phyloP scores from a whole-genome alignment of 106 monocot species.

The Apostasia shenzhenica region DNA sequence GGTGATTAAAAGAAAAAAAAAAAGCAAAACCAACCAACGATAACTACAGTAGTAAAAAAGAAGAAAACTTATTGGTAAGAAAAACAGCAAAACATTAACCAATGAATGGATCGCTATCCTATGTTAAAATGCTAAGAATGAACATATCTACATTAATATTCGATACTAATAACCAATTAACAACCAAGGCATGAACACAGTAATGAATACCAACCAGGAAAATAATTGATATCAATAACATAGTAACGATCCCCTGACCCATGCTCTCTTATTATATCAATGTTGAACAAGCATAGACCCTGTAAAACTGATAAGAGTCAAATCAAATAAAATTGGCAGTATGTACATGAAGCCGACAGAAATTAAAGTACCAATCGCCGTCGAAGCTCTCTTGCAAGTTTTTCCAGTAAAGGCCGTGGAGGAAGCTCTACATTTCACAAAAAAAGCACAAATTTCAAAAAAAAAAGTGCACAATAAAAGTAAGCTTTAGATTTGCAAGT shows the following conservation, averaged over 20 bases:
- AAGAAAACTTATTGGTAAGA: not conserved
- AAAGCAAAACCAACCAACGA: no score
- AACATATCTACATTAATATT: not conserved
- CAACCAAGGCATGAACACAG: no score
- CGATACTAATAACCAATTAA: no score
- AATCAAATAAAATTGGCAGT: not conserved
- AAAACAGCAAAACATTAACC: not conserved
- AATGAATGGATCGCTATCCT: not conserved
- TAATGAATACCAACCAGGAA: slow-evolving; percentile 46
- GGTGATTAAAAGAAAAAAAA: no score
- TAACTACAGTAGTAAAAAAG: no score
- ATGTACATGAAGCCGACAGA: not conserved
- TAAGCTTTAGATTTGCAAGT: not conserved
- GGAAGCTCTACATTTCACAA: slow-evolving; percentile 53
- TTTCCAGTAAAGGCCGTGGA: slow-evolving; percentile 75
- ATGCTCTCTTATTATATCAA: slow-evolving; percentile 89
- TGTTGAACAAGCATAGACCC: slow-evolving; percentile 87
- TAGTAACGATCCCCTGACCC: slow-evolving; percentile 68
- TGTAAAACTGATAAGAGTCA: slow-evolving; percentile 9
- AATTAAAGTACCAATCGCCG: slow-evolving; percentile 47
- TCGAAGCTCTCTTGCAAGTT: slow-evolving; percentile 77
- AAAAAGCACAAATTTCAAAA: slow-evolving; percentile 2
- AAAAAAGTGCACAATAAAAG: not conserved
- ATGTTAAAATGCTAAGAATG: not conserved
- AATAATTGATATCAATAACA: slow-evolving; percentile 95